Conservation (phyloP, 2,329 filamentous ascomycete genomes). For the Aspergillus sclerotialis region DNA sequence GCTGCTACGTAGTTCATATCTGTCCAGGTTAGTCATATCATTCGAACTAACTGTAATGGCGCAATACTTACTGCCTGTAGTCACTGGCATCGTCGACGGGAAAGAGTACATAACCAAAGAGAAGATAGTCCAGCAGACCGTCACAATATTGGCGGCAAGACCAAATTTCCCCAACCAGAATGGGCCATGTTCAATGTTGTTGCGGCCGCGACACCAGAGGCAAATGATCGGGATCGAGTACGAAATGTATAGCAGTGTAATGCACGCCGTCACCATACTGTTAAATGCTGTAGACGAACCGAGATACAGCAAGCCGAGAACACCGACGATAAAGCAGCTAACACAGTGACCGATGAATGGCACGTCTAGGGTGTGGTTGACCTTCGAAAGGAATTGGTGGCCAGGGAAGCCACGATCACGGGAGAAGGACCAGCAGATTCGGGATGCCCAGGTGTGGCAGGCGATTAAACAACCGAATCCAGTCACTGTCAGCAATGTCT, state of each 20-base stretch:
- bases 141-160: constrained; percentile 35
- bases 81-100: constrained; percentile 28
- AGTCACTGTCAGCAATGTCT: constrained; percentile 41
- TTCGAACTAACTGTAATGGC: too few relatives aligned
- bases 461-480: constrained; percentile 43
- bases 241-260: constrained; percentile 42
- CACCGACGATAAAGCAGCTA: constrained; percentile 40
- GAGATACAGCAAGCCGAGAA: constrained; percentile 43
- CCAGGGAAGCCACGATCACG: constrained; percentile 44
- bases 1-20: constrained; percentile 40
- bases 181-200: constrained; percentile 39
- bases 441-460: constrained; percentile 45
- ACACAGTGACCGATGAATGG: constrained; percentile 40
- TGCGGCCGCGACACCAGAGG: constrained; percentile 39
- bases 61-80: constrained; percentile 29
- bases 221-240: constrained; percentile 43
- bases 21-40: constrained; percentile 6
- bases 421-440: constrained; percentile 47
- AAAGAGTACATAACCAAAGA: constrained; percentile 31
- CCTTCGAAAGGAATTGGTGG: constrained; percentile 32
- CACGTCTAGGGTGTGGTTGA: constrained; percentile 37
- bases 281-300: constrained; percentile 37
- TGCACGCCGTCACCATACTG: constrained; percentile 40
- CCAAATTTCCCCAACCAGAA: constrained; percentile 44
- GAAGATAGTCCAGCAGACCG: constrained; percentile 42